Conservation (phyloP, 2,329 filamentous ascomycete species). For the Biscogniauxia sp. region DNA sequence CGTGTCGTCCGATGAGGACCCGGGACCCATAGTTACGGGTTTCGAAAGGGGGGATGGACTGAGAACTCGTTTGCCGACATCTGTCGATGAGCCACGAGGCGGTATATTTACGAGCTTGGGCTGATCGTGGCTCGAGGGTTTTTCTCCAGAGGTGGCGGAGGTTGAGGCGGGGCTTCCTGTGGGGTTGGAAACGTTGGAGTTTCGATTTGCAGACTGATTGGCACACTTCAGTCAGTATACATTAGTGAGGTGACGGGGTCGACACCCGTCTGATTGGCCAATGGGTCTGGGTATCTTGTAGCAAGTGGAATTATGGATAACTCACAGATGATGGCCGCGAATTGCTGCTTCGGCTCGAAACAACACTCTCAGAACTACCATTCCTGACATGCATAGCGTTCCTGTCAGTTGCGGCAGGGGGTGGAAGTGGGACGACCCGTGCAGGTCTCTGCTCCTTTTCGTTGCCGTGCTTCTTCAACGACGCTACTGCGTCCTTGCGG, state of each 20-base stretch:
- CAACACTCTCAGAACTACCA: conserved; percentile 64
- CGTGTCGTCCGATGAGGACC: conserved; percentile 44
- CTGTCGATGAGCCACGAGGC: conserved; percentile 61
- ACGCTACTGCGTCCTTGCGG: conserved; percentile 30
- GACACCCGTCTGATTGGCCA: conserved; percentile 42
- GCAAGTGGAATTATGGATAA: conserved; percentile 27
- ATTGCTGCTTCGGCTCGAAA: conserved; percentile 55
- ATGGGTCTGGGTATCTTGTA: conserved; percentile 25
- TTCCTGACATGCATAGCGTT: conserved; percentile 42
- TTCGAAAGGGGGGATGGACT: conserved; percentile 74
- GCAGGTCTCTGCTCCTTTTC: conserved; percentile 42
- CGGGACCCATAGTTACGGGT: conserved; percentile 62
- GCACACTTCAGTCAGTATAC: conserved; percentile 46
- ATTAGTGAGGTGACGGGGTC: conserved; percentile 22
- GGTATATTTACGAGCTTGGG: conserved; percentile 57
- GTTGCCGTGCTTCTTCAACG: conserved; percentile 28
- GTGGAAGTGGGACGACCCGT: conserved; percentile 34
- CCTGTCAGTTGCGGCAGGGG: conserved; percentile 27
- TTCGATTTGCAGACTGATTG: conserved; percentile 59
- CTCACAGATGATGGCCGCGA: conserved; percentile 68
- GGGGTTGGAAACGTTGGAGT: conserved; percentile 45
- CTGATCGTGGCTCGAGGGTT: conserved; percentile 50
- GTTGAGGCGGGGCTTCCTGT: conserved; percentile 53
- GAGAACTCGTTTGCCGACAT: conserved; percentile 62
- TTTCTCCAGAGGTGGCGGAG: conserved; percentile 44